Base-by-base conservation (phyloP, 257 asterid species). In the Hygrophila difformis region DNA sequence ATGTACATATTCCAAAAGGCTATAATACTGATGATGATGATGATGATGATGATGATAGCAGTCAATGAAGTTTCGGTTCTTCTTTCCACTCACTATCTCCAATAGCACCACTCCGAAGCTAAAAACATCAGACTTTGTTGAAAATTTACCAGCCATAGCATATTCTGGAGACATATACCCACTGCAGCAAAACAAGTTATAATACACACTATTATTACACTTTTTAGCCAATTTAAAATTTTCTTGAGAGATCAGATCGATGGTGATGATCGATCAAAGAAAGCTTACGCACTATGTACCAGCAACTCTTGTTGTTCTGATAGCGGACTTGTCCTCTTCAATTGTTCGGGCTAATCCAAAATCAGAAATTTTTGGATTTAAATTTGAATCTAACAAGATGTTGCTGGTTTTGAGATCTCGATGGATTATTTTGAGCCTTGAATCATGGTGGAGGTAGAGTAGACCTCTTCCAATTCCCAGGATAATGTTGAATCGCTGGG, bases 141-240 rank as follows among this genome's bases (percentile, higher is more conserved):
- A 75, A 21, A 64, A 71, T 12, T 67, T 64, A 8, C 83, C 83
- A 7, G 59, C 66, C 33, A 74, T 44, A 1, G 81, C 75, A 12
- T 69, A 74, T 39, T 69, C 77, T 4, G 75, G 81, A 33, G 81
- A 47, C 77, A 74, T 74, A 45, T 70, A 74, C 0, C 79, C 83
- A 56, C 79, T 75, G 66, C 46, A 67, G 17, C 12, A 9, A 3
- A 35, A 8, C 31, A 5, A 26, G 8, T 26, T 5, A n/a, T 12
- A n/a, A n/a, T n/a, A n/a, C n/a, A n/a, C n/a, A n/a, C n/a, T n/a
- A n/a, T n/a, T n/a, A n/a, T n/a, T n/a, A n/a, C n/a, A n/a, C n/a
- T n/a, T n/a, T n/a, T n/a, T n/a, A n/a, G n/a, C n/a, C 16, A 23
- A 22, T 14, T 17, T 15, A 35, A 29, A 15, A 4, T 2, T 0